Percentiles rank a stretch among this genome's conserved stretches.
Conservation (phyloP, 2,329 filamentous ascomycete species). For the Penicillium sp. region DNA sequence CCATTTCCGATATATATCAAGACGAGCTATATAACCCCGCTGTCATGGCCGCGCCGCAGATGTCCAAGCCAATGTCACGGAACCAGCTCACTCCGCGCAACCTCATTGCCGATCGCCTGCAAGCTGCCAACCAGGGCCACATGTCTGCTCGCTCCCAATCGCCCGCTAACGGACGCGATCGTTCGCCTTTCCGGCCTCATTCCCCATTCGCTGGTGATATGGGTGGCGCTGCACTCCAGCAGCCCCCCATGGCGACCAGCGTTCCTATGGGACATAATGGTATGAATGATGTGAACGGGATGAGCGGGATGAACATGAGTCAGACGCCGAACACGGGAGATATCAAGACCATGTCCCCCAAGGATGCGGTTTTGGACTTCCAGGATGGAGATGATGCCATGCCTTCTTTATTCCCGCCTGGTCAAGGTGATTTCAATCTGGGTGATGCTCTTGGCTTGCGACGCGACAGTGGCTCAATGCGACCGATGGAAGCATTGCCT, state of each 20-base stretch:
- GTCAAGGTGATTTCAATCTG: constrained; percentile 53
- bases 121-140: constrained; percentile 73
- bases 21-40: constrained; percentile 74
- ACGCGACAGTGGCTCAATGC: constrained; percentile 37
- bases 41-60: constrained; percentile 36
- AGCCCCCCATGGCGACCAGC: constrained; percentile 43
- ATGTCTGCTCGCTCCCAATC: constrained; percentile 60
- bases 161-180: constrained; percentile 57
- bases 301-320: constrained; percentile 26
- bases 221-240: constrained; percentile 32
- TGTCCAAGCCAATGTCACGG: constrained; percentile 35
- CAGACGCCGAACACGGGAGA: constrained; percentile 35
- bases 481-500: constrained; percentile 43
- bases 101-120: constrained; percentile 70
- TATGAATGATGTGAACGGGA: constrained; percentile 28
- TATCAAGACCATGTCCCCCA: constrained; percentile 88
- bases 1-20: constrained; percentile 78
- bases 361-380: constrained; percentile 85
- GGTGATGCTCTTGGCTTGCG: constrained; percentile 38
- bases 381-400: constrained; percentile 67
- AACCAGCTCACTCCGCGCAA: constrained; percentile 50
- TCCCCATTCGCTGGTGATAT: constrained; percentile 58
- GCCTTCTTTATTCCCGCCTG: constrained; percentile 65
- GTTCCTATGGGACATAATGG: constrained; percentile 32
- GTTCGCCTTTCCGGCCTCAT: constrained; percentile 76